Conservation (phyloP, 306 rosid genomes). For the Abrus pulchellus region DNA sequence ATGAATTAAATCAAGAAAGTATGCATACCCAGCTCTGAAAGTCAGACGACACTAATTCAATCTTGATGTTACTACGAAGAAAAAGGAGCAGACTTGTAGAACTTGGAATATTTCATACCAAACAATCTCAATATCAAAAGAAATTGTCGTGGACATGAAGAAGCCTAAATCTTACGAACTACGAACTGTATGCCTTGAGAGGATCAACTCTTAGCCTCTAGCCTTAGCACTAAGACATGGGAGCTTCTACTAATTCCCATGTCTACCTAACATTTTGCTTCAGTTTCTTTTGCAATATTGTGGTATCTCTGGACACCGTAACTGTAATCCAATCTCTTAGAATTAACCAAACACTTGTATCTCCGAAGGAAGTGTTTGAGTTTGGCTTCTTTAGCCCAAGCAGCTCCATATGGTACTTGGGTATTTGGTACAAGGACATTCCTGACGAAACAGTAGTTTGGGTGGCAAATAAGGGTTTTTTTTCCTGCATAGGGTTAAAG, state of each 20-base stretch:
- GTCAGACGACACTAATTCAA: too few relatives aligned
- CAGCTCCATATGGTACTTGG: constrained; percentile 58
- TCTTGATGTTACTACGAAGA: too few relatives aligned
- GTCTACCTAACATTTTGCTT: constrained; percentile 22
- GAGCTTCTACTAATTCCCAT: constrained; percentile 8
- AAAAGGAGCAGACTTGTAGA: too few relatives aligned
- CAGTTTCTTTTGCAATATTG: background rate
- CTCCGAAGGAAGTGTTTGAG: constrained; percentile 55
- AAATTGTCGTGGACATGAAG: too few relatives aligned
- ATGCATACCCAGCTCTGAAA: too few relatives aligned
- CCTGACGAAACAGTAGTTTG: constrained; percentile 52
- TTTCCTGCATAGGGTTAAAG: too few relatives aligned
- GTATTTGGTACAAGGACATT: constrained; percentile 63
- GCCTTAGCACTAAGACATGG: constrained; percentile 44
- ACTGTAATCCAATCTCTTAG: constrained; percentile 51
- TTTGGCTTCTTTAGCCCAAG: constrained; percentile 55
- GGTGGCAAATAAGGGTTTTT: constrained; percentile 51
- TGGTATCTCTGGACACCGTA: constrained; percentile 50
- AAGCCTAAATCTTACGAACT: too few relatives aligned
- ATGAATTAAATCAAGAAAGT: too few relatives aligned
- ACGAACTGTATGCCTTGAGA: background rate
- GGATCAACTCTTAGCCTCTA: background rate
- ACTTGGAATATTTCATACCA: too few relatives aligned
- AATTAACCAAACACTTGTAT: constrained; percentile 57
- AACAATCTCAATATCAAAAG: too few relatives aligned